Conservation (phyloP, 305 asterid genomes). For the Petunia hybrid region DNA sequence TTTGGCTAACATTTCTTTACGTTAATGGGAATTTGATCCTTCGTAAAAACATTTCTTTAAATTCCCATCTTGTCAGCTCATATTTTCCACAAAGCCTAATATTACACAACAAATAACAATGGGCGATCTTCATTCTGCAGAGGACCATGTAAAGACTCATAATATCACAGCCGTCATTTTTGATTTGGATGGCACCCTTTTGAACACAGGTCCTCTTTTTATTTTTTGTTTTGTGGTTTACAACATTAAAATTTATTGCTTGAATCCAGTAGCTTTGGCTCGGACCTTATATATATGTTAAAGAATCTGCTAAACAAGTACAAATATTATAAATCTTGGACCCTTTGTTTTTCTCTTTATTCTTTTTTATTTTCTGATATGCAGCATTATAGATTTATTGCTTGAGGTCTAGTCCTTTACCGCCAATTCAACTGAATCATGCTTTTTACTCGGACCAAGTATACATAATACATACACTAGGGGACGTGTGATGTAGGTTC, state of each 20-base stretch:
- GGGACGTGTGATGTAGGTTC: neutral
- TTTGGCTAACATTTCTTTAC: neutral
- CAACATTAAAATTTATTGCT: neutral
- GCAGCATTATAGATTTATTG: neutral
- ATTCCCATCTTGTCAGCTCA: neutral
- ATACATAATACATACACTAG: neutral
- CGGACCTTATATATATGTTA: no score
- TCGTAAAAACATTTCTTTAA: neutral
- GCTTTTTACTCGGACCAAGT: neutral
- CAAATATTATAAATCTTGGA: no score
- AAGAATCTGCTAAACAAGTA: no score
- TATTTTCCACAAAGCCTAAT: neutral
- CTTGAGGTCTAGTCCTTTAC: neutral
- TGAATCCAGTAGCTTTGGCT: neutral
- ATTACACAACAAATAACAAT: neutral
- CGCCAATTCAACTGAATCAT: neutral
- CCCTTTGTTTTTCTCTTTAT: neutral
- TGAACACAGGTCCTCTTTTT: constrained; percentile 65
- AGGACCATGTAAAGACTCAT: constrained; percentile 28
- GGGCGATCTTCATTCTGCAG: constrained; percentile 39
- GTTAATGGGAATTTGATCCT: constrained; percentile 42
- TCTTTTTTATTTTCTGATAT: neutral
- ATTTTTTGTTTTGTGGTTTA: neutral
- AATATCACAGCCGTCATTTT: constrained; percentile 70
- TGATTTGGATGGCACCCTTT: constrained; percentile 94